phyloP scores from a whole-genome alignment of 176 grass and related monocot genomes.

The Rhipidocladum racemiflorum region DNA sequence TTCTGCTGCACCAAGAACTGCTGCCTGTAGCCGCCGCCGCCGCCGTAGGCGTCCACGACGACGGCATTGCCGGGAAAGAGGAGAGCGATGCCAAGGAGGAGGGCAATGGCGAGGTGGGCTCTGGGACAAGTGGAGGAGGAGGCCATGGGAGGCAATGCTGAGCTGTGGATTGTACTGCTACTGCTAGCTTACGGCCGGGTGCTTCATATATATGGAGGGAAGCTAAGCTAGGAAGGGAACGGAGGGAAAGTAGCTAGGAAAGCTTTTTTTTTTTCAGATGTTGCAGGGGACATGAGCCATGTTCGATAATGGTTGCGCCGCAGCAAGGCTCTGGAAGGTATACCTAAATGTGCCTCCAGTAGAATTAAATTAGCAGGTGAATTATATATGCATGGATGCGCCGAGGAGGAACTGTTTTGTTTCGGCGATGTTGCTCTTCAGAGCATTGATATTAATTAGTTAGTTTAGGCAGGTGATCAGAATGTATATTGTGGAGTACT shows the following conservation, averaged over 20 bases:
- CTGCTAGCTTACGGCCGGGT: neutral
- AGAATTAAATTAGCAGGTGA: conserved; percentile 17
- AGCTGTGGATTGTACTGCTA: conserved; percentile 10
- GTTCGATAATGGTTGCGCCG: conserved; percentile 68
- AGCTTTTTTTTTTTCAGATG: conserved; percentile 16
- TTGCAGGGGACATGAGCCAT: conserved; percentile 49
- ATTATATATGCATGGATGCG: conserved; percentile 10
- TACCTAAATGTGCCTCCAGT: conserved; percentile 37
- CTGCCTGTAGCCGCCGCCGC: conserved; percentile 6
- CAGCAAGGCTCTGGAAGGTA: conserved; percentile 47
- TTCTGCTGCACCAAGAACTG: conserved; percentile 70
- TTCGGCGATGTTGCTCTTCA: neutral
- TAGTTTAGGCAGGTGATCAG: neutral
- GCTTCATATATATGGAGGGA: conserved; percentile 4
- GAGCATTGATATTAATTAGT: neutral
- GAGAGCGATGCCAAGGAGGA: conserved; percentile 21
- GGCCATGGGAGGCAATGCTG: conserved; percentile 32
- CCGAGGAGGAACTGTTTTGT: neutral
- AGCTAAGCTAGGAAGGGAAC: neutral
- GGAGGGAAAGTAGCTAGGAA: neutral
- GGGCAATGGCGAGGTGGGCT: neutral
- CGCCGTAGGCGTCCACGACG: conserved; percentile 1
- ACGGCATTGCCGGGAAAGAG: conserved; percentile 9
- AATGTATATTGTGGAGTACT: neutral
- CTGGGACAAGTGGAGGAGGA: neutral